Evolutionary conservation across 352 stramenopile genomes (phyloP).

Genomic region (Phytophthora constricta): DNA sequence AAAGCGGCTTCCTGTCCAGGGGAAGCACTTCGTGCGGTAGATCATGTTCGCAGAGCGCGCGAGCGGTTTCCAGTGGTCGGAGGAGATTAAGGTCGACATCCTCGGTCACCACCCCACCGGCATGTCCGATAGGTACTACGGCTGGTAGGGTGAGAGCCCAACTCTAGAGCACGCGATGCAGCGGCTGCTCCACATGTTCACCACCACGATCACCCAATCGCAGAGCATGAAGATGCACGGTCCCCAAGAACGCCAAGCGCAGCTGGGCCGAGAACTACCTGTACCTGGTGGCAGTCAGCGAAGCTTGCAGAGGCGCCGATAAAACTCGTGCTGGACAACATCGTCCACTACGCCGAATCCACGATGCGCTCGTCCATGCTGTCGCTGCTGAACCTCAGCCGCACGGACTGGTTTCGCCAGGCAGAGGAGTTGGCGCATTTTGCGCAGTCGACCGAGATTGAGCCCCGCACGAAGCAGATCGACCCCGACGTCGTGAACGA

Average conservation of each 20-base stretch:
- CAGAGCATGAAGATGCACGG: constrained; percentile 25
- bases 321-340: constrained; percentile 27
- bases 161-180: constrained; percentile 23
- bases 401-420: constrained; percentile 21
- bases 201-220: constrained; percentile 16
- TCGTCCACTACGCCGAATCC: constrained; percentile 22
- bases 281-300: constrained; percentile 19
- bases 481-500: constrained; percentile 8
- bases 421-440: constrained; percentile 32
- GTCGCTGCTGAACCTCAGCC: constrained; percentile 5
- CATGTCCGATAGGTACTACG: constrained; percentile 19
- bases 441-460: constrained; percentile 17
- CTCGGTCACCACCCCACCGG: constrained; percentile 7
- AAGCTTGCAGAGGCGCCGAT: constrained; percentile 13
- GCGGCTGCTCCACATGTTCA: constrained; percentile 13
- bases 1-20: neutral
- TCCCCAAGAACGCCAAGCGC: constrained; percentile 8
- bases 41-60: neutral
- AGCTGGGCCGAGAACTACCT: constrained; percentile 24
- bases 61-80: constrained; percentile 4
- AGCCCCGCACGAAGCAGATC: constrained; percentile 5
- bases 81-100: constrained; percentile 6
- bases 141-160: constrained; percentile 7
- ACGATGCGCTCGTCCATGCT: constrained; percentile 11
- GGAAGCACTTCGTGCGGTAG: constrained; percentile 3